Evolutionary conservation across 257 asterid species (phyloP), one percentile per base, ranked within the genome.

Genomic region (Ballota nigra): DNA sequence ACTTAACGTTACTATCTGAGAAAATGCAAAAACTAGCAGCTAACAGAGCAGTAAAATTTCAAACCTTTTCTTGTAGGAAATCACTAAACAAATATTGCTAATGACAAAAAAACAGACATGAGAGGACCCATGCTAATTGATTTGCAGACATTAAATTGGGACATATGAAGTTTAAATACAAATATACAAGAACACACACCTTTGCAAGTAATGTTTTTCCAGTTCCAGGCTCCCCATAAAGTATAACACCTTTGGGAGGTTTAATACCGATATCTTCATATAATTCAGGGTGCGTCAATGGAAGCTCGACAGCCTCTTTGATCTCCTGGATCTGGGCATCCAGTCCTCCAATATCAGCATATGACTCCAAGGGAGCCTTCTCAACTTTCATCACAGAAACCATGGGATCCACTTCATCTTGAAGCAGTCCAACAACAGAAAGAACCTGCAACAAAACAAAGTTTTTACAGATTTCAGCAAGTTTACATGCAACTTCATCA

Each of bases 341-440:
- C 8, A 85, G 84, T 5, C 89, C 89, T 75, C 89, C 89, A 63
- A 85, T 82, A 74, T 85, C 90, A 68, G 96, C 96, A 83, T 92
- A 92, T 0, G 98, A 92, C 81, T 92, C 98, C 86, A 92, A 61
- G 1, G 98, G 98, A 71, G 98, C 97, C 84, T 92, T 92, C 84
- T 92, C 98, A 59, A 92, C 98, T 81, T 92, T 92, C 98, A 90
- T 92, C n/a, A 92, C 97, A 10, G 98, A 92, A 33, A 92, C 98
- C 97, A 90, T 88, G 60, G 97, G 98, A 55, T 92, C 98, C 8
- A 90, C 97, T 3, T 90, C 98, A 76, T 92, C 97, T 79, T 92
- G 98, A 52, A 92, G 96, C 77, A 92, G 89, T 63, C 98, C 97
- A 62, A 90, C 96, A 67, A 92, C 98, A 65, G 98, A 92, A 60